Conservation (phyloP, 2,329 filamentous ascomycete species). For the Sporothrix phasma region DNA sequence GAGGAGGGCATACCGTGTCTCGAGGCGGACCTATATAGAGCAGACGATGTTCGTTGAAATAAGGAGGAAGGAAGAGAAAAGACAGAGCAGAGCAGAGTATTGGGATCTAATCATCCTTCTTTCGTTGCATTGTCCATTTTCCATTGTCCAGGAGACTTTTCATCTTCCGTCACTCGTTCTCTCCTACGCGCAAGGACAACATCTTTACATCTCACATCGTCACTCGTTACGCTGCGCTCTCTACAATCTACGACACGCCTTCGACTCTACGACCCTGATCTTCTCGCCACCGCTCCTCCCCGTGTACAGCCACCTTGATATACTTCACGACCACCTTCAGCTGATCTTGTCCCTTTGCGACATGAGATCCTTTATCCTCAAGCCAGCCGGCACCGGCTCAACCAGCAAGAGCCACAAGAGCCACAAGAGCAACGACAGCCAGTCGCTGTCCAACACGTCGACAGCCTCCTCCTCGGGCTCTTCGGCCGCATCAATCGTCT, state of each 20-base stretch:
- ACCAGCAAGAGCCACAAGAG: constrained; percentile 6
- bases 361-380: neutral
- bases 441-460: neutral
- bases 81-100: neutral
- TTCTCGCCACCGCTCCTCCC: neutral
- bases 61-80: neutral
- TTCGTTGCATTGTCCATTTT: neutral
- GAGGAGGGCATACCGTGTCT: neutral
- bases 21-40: neutral
- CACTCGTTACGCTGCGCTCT: neutral
- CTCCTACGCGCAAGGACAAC: neutral
- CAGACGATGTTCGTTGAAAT: neutral
- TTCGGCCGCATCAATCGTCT: neutral
- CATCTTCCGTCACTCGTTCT: neutral
- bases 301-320: too few species aligned
- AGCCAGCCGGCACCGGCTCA: constrained; percentile 7
- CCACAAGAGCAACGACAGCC: neutral
- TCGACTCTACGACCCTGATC: neutral
- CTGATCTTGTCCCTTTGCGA: too few species aligned
- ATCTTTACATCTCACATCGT: too few species aligned
- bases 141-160: neutral
- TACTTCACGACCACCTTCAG: too few species aligned
- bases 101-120: neutral
- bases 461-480: neutral
- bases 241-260: neutral